Base-by-base conservation (phyloP, 495 filamentous ascomycete species). In the Aspergillus saccharolyticus region DNA sequence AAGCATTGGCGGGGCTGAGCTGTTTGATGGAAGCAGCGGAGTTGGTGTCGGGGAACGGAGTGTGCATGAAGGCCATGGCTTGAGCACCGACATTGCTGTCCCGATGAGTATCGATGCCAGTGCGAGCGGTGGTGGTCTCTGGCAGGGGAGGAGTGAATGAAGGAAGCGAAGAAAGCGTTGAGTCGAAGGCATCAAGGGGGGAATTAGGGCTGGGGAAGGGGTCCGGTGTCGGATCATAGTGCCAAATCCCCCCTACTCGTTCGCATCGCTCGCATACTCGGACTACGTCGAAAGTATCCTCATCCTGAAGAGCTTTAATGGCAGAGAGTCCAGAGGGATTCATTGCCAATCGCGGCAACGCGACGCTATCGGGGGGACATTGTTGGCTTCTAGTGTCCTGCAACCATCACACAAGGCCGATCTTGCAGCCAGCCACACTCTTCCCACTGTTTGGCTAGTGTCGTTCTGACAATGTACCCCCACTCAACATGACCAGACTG, bases 191-290 rank as follows among this genome's bases (percentile, higher is more conserved):
- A 7, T 50, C 24, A 16, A 14, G 24, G 15, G 33, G 18, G 8
- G 21, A 1, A 1, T 20, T 47, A 2, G 53, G 63, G 16, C 53
- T 8, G 1, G 47, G 58, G 52, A 66, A 67, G 15, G 51, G 54
- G 49, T 64, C 62, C 0, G 67, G 63, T 6, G 55, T 56, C 0
- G 58, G 52, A 47, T 70, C 67, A 25, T 64, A 64, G 42, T 64
- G 59, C 80, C 80, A 82, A 49, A 74, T 75, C 44, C 81, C 81
- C 24, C 81, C 80, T 16, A 74, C 63, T 2, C 66, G 66, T 52
- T 80, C 74, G 14, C 77, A 70, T 53, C 81, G 64, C 64, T 83
- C 80, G 62, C 82, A 83, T 2, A 81, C 74, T 30, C 79, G 74
- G 45, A 82, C 79, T 3, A 63, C 61, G 53, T 77, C 69, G 62